Conservation (phyloP, 2,329 filamentous ascomycete species). For the Fusarium vanettenii region DNA sequence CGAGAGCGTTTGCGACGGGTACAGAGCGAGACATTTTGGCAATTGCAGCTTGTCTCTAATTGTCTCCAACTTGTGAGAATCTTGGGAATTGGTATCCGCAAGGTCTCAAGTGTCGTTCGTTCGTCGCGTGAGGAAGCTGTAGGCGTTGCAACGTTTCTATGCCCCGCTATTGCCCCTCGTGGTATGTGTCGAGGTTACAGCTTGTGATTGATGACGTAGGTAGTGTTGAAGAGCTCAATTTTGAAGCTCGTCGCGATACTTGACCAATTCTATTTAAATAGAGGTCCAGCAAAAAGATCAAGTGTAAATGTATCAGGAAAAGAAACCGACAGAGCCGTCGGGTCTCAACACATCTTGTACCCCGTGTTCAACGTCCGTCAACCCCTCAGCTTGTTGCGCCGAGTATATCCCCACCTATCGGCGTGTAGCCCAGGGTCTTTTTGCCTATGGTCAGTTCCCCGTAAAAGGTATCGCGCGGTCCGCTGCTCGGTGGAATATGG, state of each 20-base stretch:
- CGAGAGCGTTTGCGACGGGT: slow-evolving; percentile 78
- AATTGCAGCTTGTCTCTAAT: not conserved
- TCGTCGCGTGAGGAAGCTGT: slow-evolving; percentile 35
- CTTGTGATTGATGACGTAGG: slow-evolving; percentile 35
- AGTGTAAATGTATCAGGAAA: not conserved
- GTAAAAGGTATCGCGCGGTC: slow-evolving; percentile 18
- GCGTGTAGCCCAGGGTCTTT: slow-evolving; percentile 22
- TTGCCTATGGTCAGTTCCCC: slow-evolving; percentile 20
- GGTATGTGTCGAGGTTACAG: slow-evolving; percentile 16
- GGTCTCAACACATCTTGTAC: not conserved
- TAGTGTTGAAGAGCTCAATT: not conserved
- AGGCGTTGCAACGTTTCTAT: slow-evolving; percentile 36
- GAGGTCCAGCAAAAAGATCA: not conserved
- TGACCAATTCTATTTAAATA: not conserved
- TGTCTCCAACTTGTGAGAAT: not conserved
- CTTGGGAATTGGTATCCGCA: not conserved
- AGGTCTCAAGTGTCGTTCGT: slow-evolving; percentile 19
- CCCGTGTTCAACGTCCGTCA: slow-evolving; percentile 17
- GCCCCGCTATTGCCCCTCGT: slow-evolving; percentile 41
- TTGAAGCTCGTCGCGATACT: not conserved
- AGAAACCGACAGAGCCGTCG: not conserved
- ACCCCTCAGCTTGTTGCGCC: slow-evolving; percentile 11
- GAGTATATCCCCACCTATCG: slow-evolving; percentile 45
- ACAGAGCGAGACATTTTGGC: slow-evolving; percentile 68
- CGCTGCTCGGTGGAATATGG: slow-evolving; percentile 24